Evolutionary conservation across 1,284 basidiomycete genomes (phyloP), one percentile per base, ranked within the genome.

Genomic region (Sanghuangporus sanghuang): DNA sequence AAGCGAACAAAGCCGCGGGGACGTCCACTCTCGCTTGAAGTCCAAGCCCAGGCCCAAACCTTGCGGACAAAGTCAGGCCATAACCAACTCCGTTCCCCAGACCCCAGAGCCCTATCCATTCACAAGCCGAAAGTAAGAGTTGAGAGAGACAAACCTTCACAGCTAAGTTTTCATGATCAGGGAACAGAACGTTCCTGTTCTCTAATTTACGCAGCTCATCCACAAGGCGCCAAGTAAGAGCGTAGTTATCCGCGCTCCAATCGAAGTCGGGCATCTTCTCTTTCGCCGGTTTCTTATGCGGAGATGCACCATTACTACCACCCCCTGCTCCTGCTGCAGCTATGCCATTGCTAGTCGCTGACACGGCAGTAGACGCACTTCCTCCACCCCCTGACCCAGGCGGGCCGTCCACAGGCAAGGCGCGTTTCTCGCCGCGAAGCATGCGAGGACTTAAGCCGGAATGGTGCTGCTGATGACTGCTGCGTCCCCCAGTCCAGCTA

Each of bases 181-280:
- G 63, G 36, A 64, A 64, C n/a, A 64, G 21, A 16, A 64, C 63
- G 32, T 23, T 42, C 55, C 27, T 61, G 32, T 64, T 64, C 44
- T 64, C 63, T 21, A 59, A 54, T 42, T 61, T 61, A 14, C 55
- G 40, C 6, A 64, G 63, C 46, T 64, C 59, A 35, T 61, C 56
- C 6, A 64, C 63, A 21, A 64, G 59, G 18, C 57, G 35, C 63
- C 59, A 61, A 23, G 63, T 64, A 12, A 64, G 55, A 8, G 54
- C 54, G 32, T 64, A 64, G 39, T 61, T 61, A 42, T 64, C 59
- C 11, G 59, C 55, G 14, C 63, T 61, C 63, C 63, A 64, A 48
- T 64, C 63, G 46, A 64, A 64, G 39, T 64, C 63, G 9, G 63
- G 63, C 40, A 64, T 61, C 36, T 64, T 64, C 48, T 63, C 62